A percentile compares a stretch with the other conserved stretches of the same genome.
Conservation (phyloP, 257 asterid genomes). For the Salvia splendens region DNA sequence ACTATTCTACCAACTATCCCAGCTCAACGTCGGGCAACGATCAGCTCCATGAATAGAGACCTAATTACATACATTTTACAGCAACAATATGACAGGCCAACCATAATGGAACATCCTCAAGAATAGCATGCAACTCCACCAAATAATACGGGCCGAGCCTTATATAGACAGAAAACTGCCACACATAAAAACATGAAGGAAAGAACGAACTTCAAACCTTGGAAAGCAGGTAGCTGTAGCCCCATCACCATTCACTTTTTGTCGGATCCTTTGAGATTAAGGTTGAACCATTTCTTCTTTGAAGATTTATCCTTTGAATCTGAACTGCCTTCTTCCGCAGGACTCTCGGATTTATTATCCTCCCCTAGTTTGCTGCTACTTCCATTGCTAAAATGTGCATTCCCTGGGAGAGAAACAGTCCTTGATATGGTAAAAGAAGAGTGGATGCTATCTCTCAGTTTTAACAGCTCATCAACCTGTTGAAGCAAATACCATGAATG, state of each 20-base stretch:
- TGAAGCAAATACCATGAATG: conserved; percentile 11
- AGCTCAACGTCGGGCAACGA: conserved; percentile 30
- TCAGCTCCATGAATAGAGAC: conserved; percentile 42
- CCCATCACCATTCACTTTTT: conserved; percentile 40
- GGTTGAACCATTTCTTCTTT: conserved; percentile 86
- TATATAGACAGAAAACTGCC: conserved; percentile 31
- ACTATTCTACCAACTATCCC: conserved; percentile 35
- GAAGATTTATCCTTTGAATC: conserved; percentile 84
- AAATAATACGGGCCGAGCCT: conserved; percentile 30
- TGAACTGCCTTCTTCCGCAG: conserved; percentile 91
- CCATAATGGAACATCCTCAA: conserved; percentile 9
- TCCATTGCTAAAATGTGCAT: conserved; percentile 80
- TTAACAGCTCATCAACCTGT: conserved; percentile 95
- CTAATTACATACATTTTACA: conserved; percentile 52
- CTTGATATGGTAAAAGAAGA: conserved; percentile 77
- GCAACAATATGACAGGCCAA: conserved; percentile 33
- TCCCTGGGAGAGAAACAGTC: conserved; percentile 51
- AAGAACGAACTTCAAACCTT: conserved; percentile 35
- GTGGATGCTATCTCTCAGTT: conserved; percentile 85
- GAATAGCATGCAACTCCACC: conserved; percentile 29
- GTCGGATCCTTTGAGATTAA: conserved; percentile 82
- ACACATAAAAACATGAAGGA: conserved; percentile 29
- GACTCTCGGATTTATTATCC: conserved; percentile 66
- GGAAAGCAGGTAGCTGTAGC: conserved; percentile 16
- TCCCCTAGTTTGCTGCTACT: conserved; percentile 69